Percentiles rank a stretch among this genome's conserved stretches.
Conservation (phyloP, 2,329 filamentous ascomycete species). For the Diaporthe sp. region DNA sequence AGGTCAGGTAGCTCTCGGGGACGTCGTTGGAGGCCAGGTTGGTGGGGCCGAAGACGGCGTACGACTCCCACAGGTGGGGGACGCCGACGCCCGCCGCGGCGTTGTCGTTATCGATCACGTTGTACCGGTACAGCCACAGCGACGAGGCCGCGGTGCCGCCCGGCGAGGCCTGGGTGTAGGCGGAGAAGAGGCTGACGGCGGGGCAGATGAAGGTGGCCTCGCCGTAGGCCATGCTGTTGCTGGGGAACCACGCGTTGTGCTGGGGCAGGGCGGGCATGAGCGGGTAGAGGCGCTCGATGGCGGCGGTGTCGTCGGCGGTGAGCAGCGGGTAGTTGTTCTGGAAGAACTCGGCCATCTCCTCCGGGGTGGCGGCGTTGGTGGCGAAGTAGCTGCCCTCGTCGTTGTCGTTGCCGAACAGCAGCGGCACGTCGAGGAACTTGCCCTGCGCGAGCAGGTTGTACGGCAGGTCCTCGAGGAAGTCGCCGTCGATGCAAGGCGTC, state of each 20-base stretch:
- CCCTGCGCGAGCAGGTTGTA: constrained; percentile 55
- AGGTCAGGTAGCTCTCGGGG: constrained; percentile 52
- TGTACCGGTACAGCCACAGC: constrained; percentile 61
- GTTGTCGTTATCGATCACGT: constrained; percentile 54
- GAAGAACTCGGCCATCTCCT: constrained; percentile 53
- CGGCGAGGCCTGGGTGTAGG: constrained; percentile 38
- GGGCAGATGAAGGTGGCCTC: constrained; percentile 59
- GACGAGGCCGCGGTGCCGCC: background rate
- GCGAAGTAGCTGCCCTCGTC: constrained; percentile 61
- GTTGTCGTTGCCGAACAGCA: constrained; percentile 59
- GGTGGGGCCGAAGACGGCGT: constrained; percentile 60
- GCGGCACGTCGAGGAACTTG: constrained; percentile 63
- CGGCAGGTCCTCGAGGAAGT: constrained; percentile 54
- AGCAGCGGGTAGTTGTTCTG: constrained; percentile 59
- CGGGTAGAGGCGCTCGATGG: constrained; percentile 53
- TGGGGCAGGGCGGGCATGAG: constrained; percentile 45
- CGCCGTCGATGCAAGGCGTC: constrained; percentile 61
- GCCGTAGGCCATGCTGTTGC: constrained; percentile 54
- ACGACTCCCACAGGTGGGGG: constrained; percentile 58
- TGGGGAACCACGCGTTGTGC: constrained; percentile 57
- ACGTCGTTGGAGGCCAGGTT: constrained; percentile 43
- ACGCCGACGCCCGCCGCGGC: constrained; percentile 54
- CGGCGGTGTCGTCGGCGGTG: constrained; percentile 45
- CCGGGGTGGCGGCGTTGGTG: constrained; percentile 47
- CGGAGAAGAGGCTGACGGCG: constrained; percentile 50